phyloP scores from a whole-genome alignment of 2,329 filamentous ascomycete genomes.

The Exserohilum turcica region DNA sequence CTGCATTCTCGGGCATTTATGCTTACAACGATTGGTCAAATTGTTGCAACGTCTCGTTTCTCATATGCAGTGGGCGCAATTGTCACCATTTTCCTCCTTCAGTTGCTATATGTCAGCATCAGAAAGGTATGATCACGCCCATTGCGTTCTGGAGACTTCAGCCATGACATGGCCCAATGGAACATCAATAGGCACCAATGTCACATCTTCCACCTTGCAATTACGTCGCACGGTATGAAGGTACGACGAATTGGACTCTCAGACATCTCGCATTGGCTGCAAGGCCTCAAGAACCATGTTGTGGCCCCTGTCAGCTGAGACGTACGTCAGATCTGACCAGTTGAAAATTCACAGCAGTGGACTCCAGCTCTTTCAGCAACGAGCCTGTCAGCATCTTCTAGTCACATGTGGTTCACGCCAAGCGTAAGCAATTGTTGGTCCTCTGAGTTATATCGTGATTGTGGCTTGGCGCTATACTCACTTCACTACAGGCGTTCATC shows the following conservation, averaged over 20 bases:
- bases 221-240: background rate
- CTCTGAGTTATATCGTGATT: background rate
- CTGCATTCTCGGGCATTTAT: background rate
- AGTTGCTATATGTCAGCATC: background rate
- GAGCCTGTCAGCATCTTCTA: background rate
- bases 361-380: background rate
- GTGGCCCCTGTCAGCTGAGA: constrained; percentile 7
- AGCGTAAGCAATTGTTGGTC: background rate
- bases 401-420: constrained; percentile 10
- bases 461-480: background rate
- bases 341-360: background rate
- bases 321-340: constrained; percentile 14
- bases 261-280: background rate
- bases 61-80: background rate
- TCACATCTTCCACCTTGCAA: background rate
- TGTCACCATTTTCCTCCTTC: background rate
- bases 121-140: background rate
- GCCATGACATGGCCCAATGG: background rate
- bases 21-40: background rate
- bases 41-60: background rate
- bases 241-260: background rate
- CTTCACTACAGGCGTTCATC: constrained; percentile 5
- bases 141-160: background rate
- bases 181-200: background rate
- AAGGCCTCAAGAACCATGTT: background rate